Evolutionary conservation across 2,329 filamentous ascomycete genomes (phyloP), one percentile per base, ranked within the genome.

Genomic region (Venturiaceae sp.): DNA sequence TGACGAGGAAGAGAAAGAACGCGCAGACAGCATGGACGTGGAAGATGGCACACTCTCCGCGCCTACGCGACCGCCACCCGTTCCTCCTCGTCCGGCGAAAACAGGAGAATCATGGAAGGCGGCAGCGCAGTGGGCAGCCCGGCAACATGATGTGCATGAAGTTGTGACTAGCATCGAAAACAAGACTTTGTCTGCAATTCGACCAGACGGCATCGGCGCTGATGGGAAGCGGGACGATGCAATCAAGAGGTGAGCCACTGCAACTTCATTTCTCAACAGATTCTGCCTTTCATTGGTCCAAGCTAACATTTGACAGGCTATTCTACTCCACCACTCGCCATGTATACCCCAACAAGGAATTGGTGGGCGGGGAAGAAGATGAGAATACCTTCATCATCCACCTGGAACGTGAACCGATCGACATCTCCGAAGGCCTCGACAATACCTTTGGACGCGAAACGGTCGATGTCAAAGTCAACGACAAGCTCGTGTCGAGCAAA

Each of bases 141-240:
- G 67, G 54, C 94, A 99, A 68, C 92, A 99, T 73, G 94, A 99
- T 72, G 92, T 96, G 4, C 91, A 91, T 13, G 94, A 99, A 72
- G 92, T 96, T 50, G 92, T 96, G 75, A 90, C 90, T 60, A 94
- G 92, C 66, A 88, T 96, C 28, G 83, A 96, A 60, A 91, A 92
- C 67, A 87, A 94, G 55, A 78, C 96, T n/a, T 88, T 94, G 66
- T 91, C 89, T 56, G 92, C 92, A 2, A 92, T 97, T 67, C 85
- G 81, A 59, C 82, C 90, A 5, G 80, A 80, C n/a, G 81, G 80
- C 3, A 75, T 82, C 34, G 83, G 89, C 59, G 74, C 79, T 6
- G 81, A 85, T 47, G 87, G 87, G 3, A 87, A 95, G 63, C 92
- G 96, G 70, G 74, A 85, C 21, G 94, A 97, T 68, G 79, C 83